A percentile compares a stretch with the other conserved stretches of the same genome.
These are phyloP conservation scores for Annulohypoxylon truncatum DNA, from an alignment of 2,329 filamentous ascomycete genomes.

Conservation along the genomic window DNA sequence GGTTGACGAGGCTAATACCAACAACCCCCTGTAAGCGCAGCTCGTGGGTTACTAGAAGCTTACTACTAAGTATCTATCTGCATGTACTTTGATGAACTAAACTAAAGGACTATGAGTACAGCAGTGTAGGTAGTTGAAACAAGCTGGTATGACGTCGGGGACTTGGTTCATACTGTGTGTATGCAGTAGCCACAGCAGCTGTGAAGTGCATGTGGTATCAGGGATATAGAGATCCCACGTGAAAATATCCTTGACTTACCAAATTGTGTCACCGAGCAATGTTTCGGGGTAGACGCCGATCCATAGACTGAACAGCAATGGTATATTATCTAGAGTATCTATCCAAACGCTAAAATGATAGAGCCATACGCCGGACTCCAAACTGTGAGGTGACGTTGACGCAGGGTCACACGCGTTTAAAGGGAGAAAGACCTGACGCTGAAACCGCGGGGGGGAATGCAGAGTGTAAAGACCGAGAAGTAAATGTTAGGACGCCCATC, in stretches of 20 bases:
- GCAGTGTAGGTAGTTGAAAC: conserved; percentile 1
- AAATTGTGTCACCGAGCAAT: conserved; percentile 10
- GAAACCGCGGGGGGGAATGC: conserved; percentile 14
- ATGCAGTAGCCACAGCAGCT: background rate
- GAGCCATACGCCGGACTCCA: conserved; percentile 26
- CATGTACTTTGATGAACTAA: background rate
- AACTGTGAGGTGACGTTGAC: conserved; percentile 31
- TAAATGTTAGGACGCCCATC: conserved; percentile 8
- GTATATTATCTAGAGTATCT: conserved; percentile 32
- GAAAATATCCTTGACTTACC: background rate
- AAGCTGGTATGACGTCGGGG: conserved; percentile 2
- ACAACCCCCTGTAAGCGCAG: conserved; percentile 11
- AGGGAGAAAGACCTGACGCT: conserved; percentile 7
- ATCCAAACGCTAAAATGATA: conserved; percentile 26
- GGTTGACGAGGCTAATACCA: background rate
- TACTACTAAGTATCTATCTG: background rate
- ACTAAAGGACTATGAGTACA: background rate
- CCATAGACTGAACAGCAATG: conserved; percentile 6
- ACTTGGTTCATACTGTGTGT: background rate
- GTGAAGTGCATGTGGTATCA: background rate
- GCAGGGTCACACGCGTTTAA: conserved; percentile 25
- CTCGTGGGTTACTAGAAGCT: conserved; percentile 4
- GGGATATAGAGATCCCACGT: conserved; percentile 2
- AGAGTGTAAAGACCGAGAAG: conserved; percentile 27
- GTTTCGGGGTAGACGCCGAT: background rate